These are phyloP conservation scores for Brettanomyces bruxellensis DNA, from an alignment of 805 yeast genomes.

Conservation along the genomic window DNA sequence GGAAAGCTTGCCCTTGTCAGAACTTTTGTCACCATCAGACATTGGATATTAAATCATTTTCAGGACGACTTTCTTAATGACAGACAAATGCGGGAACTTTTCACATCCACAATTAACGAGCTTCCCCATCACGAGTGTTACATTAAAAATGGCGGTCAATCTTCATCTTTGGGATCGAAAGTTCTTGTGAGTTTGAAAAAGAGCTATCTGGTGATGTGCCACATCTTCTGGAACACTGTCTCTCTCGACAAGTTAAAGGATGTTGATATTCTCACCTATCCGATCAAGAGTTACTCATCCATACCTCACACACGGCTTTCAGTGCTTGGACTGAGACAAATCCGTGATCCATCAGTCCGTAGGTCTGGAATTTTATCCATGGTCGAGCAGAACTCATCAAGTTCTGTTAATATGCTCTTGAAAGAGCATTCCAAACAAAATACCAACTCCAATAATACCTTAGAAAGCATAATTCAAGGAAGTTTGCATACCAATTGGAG, in stretches of 20 bases:
- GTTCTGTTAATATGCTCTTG: conserved; percentile 14
- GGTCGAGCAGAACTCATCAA: conserved; percentile 19
- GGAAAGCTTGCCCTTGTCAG: conserved; percentile 68
- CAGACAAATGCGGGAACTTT: conserved; percentile 34
- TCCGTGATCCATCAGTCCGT: conserved; percentile 30
- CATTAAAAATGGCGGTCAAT: conserved; percentile 7
- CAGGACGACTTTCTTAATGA: conserved; percentile 69
- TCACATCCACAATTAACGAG: conserved; percentile 34
- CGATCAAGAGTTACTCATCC: conserved; percentile 18
- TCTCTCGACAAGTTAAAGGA: conserved; percentile 14
- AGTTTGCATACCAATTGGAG: neutral
- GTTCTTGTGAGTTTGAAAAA: conserved; percentile 26
- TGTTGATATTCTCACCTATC: conserved; percentile 14
- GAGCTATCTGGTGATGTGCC: conserved; percentile 22
- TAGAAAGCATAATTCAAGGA: conserved; percentile 2
- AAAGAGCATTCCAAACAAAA: conserved; percentile 4
- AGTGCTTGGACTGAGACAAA: conserved; percentile 27
- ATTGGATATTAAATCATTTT: conserved; percentile 85
- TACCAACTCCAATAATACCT: conserved; percentile 2
- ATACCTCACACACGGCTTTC: conserved; percentile 28
- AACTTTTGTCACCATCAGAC: conserved; percentile 79
- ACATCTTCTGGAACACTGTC: conserved; percentile 24
- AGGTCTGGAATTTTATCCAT: conserved; percentile 31
- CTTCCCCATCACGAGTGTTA: conserved; percentile 19
- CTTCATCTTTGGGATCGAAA: conserved; percentile 13